Percentiles rank a stretch among this genome's conserved stretches.
Evolutionary conservation across 2,329 filamentous ascomycete species (phyloP).

Genomic region (Eutypella sp.): DNA sequence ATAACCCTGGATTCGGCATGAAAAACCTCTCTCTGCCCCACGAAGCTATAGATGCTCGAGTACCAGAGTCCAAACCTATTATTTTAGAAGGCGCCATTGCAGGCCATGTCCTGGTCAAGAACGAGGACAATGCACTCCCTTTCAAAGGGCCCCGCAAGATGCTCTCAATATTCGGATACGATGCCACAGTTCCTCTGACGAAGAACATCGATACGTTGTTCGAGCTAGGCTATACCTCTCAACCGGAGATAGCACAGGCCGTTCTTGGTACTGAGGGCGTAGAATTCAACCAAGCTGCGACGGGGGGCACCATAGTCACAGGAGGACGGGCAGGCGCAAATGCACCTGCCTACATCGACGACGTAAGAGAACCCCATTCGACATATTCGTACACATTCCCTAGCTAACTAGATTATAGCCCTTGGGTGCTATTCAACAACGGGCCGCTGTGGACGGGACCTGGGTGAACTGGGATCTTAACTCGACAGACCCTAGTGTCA

Average conservation of each 20-base stretch:
- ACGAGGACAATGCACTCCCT: slow-evolving; percentile 57
- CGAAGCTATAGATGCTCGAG: slow-evolving; percentile 43
- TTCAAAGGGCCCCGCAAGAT: slow-evolving; percentile 50
- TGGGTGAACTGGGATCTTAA: slow-evolving; percentile 53
- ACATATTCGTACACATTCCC: slow-evolving; percentile 17
- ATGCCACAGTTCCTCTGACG: slow-evolving; percentile 51
- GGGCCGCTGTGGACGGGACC: slow-evolving; percentile 48
- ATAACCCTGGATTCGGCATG: slow-evolving; percentile 44
- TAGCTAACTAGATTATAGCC: slow-evolving; percentile 35
- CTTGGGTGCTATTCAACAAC: slow-evolving; percentile 52
- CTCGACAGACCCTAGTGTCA: slow-evolving; percentile 39
- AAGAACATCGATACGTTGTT: slow-evolving; percentile 44
- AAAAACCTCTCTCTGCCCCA: slow-evolving; percentile 55
- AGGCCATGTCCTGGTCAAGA: slow-evolving; percentile 74
- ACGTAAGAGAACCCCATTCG: too few relatives aligned
- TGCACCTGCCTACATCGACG: slow-evolving; percentile 43
- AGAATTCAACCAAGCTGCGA: slow-evolving; percentile 44
- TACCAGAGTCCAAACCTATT: slow-evolving; percentile 36
- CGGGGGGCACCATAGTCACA: slow-evolving; percentile 46
- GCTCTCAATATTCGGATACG: slow-evolving; percentile 56
- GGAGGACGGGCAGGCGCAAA: slow-evolving; percentile 49
- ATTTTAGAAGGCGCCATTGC: slow-evolving; percentile 51
- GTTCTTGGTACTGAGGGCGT: slow-evolving; percentile 33
- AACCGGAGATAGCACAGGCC: slow-evolving; percentile 40
- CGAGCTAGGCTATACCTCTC: slow-evolving; percentile 42